These are phyloP conservation scores for Coemansia sp. DNA, from an alignment of 192 early-diverging fungal species.

Conservation along the genomic window DNA sequence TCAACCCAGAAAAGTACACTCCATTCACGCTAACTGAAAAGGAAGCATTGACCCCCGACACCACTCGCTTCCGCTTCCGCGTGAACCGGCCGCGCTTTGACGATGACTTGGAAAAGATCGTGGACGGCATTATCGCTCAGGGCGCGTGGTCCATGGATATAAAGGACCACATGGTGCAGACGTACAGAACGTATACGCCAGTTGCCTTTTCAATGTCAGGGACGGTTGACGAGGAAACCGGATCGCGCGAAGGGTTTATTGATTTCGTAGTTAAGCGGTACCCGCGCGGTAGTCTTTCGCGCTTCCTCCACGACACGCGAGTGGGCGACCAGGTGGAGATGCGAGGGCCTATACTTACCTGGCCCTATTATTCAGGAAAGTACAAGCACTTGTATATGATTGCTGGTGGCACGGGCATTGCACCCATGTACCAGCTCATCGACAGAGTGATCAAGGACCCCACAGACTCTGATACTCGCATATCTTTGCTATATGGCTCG, in stretches of 20 bases:
- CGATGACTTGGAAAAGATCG: conserved; percentile 22
- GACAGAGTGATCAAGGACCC: conserved; percentile 53
- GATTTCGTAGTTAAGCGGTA: conserved; percentile 74
- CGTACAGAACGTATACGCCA: conserved; percentile 72
- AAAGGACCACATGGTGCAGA: conserved; percentile 73
- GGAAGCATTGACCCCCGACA: conserved; percentile 55
- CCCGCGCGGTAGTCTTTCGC: conserved; percentile 65
- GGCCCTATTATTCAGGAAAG: conserved; percentile 30
- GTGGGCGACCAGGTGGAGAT: conserved; percentile 64
- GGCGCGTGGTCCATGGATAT: conserved; percentile 65
- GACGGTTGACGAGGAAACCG: conserved; percentile 24
- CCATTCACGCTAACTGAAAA: conserved; percentile 57
- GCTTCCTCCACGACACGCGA: conserved; percentile 59
- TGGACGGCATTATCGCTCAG: conserved; percentile 22
- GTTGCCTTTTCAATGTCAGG: conserved; percentile 53
- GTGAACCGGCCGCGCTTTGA: conserved; percentile 56
- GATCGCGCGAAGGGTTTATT: conserved; percentile 41
- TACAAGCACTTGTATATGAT: conserved; percentile 49
- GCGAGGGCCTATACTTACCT: conserved; percentile 65
- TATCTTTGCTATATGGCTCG: conserved; percentile 39
- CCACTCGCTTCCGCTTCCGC: conserved; percentile 62
- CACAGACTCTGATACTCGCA: conserved; percentile 34
- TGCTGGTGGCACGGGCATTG: conserved; percentile 82
- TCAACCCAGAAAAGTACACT: conserved; percentile 57
- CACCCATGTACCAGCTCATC: conserved; percentile 71